A percentile compares a stretch with the other conserved stretches of the same genome.
phyloP scores from a whole-genome alignment of 1,139 yeast genomes.

The Saccharomyces hybrid region DNA sequence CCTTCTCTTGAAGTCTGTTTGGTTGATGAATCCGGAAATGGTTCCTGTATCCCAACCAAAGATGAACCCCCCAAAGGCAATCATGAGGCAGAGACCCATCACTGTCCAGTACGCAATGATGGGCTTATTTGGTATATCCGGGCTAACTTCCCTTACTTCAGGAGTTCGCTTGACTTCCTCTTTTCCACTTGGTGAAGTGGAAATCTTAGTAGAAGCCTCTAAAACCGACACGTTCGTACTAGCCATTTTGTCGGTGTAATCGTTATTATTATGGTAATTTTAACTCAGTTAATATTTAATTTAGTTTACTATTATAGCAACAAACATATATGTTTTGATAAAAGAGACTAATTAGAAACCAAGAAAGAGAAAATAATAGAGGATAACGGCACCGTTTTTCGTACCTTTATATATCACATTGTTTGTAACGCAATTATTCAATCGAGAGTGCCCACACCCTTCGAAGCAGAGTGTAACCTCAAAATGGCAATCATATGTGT shows the following conservation, averaged over 20 bases:
- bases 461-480: background rate
- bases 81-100: slow-evolving; percentile 34
- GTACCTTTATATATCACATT: background rate
- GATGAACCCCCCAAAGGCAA: slow-evolving; percentile 58
- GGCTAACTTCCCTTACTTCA: background rate
- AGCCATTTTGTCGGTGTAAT: background rate
- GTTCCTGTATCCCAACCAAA: slow-evolving; percentile 73
- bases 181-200: background rate
- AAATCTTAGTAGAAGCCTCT: background rate
- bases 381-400: background rate
- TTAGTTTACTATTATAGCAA: background rate
- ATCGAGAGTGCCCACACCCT: background rate
- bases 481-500: background rate
- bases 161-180: background rate
- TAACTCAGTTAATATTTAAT: background rate
- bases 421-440: background rate
- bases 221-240: background rate
- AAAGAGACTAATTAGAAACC: background rate
- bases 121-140: slow-evolving; percentile 35
- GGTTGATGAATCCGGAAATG: slow-evolving; percentile 51
- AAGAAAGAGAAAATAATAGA: background rate
- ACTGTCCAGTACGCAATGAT: slow-evolving; percentile 36
- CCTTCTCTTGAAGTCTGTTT: slow-evolving; percentile 43
- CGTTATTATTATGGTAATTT: background rate
- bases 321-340: background rate